A percentile compares a stretch with the other conserved stretches of the same genome.
phyloP scores from a whole-genome alignment of 345 rosid genomes.

The Eucalyptus marginata region DNA sequence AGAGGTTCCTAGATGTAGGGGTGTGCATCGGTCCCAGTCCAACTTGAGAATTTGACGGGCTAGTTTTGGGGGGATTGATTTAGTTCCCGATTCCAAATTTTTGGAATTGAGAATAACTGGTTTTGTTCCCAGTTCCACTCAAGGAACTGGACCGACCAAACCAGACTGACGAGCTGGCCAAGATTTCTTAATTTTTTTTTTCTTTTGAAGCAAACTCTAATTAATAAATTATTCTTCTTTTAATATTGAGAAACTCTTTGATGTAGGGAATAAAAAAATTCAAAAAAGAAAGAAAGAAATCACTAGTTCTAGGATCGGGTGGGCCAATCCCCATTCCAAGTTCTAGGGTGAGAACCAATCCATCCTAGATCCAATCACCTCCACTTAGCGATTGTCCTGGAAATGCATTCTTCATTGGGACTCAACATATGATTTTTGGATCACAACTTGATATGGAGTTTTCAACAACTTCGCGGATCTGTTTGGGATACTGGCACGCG shows the following conservation, averaged over 20 bases:
- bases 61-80: neutral
- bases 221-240: neutral
- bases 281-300: neutral
- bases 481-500: neutral
- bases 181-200: neutral
- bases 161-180: fast-evolving
- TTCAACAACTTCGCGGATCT: neutral
- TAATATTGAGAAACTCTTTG: neutral
- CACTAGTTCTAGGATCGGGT: neutral
- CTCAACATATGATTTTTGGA: neutral
- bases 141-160: fast-evolving
- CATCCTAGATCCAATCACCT: neutral
- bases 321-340: neutral
- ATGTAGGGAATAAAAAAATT: neutral
- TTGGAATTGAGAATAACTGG: no score
- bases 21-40: fast-evolving
- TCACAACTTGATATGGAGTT: neutral
- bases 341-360: neutral
- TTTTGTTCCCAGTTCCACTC: neutral
- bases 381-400: neutral
- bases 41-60: neutral
- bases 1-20: neutral
- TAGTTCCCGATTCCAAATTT: neutral
- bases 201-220: neutral
- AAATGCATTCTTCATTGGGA: neutral